phyloP scores from a whole-genome alignment of 2,329 filamentous ascomycete species.

The Pseudonectria buxi region DNA sequence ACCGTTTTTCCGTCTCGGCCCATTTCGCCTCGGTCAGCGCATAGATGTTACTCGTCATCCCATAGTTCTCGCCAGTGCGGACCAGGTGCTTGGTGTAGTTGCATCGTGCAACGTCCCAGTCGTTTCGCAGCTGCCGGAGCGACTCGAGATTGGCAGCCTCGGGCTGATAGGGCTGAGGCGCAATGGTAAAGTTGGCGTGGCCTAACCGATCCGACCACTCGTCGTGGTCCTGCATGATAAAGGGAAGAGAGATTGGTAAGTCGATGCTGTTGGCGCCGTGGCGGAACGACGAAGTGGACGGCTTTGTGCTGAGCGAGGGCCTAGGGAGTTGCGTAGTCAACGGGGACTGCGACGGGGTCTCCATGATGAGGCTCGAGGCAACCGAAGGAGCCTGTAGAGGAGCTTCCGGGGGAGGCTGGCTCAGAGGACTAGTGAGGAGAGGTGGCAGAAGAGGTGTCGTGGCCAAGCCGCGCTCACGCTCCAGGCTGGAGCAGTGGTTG shows the following conservation, averaged over 20 bases:
- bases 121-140: conserved; percentile 58
- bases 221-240: conserved; percentile 63
- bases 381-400: conserved; percentile 82
- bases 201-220: conserved; percentile 81
- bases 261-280: conserved; percentile 55
- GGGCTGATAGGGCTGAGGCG: conserved; percentile 72
- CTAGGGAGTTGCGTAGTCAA: conserved; percentile 41
- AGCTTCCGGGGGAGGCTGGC: conserved; percentile 58
- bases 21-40: conserved; percentile 82
- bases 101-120: conserved; percentile 76
- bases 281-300: conserved; percentile 69
- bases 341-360: conserved; percentile 31
- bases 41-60: conserved; percentile 82
- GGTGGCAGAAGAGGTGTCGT: conserved; percentile 83
- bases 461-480: conserved; percentile 54
- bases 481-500: conserved; percentile 42
- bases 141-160: conserved; percentile 51
- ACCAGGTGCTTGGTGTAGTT: conserved; percentile 88
- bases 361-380: conserved; percentile 44
- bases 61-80: conserved; percentile 84
- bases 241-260: conserved; percentile 50
- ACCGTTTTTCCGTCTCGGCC: conserved; percentile 68
- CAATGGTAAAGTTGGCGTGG: conserved; percentile 88
- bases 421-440: conserved; percentile 56
- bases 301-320: conserved; percentile 69